Percentiles rank a stretch among this genome's conserved stretches.
Evolutionary conservation across 2,329 filamentous ascomycete genomes (phyloP).

Genomic region (Aspergillus fructus): DNA sequence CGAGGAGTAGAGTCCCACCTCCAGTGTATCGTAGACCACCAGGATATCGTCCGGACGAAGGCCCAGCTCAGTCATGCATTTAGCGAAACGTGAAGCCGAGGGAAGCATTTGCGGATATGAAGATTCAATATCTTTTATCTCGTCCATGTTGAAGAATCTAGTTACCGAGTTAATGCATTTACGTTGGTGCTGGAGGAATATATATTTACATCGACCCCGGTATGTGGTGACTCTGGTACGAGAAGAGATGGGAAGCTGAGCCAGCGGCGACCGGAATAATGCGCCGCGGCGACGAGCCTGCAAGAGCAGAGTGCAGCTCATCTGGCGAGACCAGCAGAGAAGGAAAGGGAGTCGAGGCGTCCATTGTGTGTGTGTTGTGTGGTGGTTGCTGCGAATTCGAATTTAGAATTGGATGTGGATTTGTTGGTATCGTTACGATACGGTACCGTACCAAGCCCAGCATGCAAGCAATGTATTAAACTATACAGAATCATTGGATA

Average conservation of each 20-base stretch:
- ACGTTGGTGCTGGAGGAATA: neutral
- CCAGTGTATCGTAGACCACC: slow-evolving; percentile 30
- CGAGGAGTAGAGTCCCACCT: slow-evolving; percentile 28
- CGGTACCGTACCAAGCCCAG: too few species aligned
- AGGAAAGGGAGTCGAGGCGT: slow-evolving; percentile 3
- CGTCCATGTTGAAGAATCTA: slow-evolving; percentile 32
- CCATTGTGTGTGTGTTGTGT: neutral
- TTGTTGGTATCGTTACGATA: too few species aligned
- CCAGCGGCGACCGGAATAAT: slow-evolving; percentile 28
- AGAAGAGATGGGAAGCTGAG: slow-evolving; percentile 11
- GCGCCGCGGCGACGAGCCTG: slow-evolving; percentile 5
- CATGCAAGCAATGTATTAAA: too few species aligned
- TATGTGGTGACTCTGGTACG: slow-evolving; percentile 21
- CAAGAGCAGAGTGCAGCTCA: slow-evolving; percentile 13
- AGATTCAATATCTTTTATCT: slow-evolving; percentile 20
- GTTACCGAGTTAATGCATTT: neutral
- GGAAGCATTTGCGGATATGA: slow-evolving; percentile 32
- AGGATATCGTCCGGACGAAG: slow-evolving; percentile 24
- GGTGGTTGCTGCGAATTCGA: neutral
- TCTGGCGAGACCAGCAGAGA: slow-evolving; percentile 15
- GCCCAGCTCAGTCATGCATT: slow-evolving; percentile 19
- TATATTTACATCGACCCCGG: slow-evolving; percentile 24
- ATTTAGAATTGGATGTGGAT: neutral
- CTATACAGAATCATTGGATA: too few species aligned
- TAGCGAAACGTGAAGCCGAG: slow-evolving; percentile 22